phyloP scores from a whole-genome alignment of 352 stramenopile genomes.

The Phytophthora uliginosa region DNA sequence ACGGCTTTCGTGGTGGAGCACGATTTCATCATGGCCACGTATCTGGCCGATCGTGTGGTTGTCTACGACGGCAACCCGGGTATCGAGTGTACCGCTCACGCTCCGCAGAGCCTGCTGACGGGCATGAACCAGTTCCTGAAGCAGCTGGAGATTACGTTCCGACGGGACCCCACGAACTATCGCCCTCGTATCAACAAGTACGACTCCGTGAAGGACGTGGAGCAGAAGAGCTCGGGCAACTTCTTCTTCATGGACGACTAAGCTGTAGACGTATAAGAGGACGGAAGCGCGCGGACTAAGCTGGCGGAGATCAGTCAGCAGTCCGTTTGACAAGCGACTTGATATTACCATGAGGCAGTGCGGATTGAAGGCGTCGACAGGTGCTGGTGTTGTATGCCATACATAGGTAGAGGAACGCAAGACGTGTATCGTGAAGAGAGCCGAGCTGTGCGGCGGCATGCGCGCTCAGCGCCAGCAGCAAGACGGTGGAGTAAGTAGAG shows the following conservation, averaged over 20 bases:
- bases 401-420: constrained; percentile 14
- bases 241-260: constrained; percentile 99
- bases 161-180: constrained; percentile 99
- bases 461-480: background rate
- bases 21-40: constrained; percentile 99
- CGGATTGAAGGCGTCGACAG: background rate
- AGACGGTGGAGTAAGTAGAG: constrained; percentile 33
- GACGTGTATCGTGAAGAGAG: constrained; percentile 23
- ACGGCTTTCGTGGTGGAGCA: constrained; percentile 99
- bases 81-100: constrained; percentile 97
- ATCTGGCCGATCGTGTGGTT: constrained; percentile 97
- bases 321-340: constrained; percentile 9
- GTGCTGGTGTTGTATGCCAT: constrained; percentile 7
- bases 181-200: constrained; percentile 98
- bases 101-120: constrained; percentile 95
- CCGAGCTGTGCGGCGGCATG: constrained; percentile 4
- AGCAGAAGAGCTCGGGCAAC: constrained; percentile 98
- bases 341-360: constrained; percentile 7
- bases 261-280: constrained; percentile 38
- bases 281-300: constrained; percentile 23
- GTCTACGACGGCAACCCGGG: constrained; percentile 97
- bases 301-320: constrained; percentile 8
- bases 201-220: constrained; percentile 97
- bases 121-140: constrained; percentile 99
- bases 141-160: constrained; percentile 99